Base-by-base conservation (phyloP, 129 eudicot genomes). In the Lactuca sativa region DNA sequence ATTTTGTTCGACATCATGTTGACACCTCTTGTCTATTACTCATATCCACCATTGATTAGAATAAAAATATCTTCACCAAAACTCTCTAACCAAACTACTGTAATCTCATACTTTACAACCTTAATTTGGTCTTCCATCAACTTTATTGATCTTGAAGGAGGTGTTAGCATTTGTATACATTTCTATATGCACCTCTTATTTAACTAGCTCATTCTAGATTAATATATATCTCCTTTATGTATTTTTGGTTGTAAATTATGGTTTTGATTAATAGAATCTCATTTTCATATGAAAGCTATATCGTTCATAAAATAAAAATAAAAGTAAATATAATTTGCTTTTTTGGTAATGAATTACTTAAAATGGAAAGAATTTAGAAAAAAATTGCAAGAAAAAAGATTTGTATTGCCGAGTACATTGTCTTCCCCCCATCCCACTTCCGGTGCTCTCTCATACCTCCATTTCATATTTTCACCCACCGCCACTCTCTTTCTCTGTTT, bases 341-440 rank as follows among this genome's bases (percentile, higher is more conserved):
- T 47, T 47, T 47, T 47, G 52, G 52, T 47, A 9, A 47, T 10
- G 3, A 11, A 47, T 47, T 47, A 47, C 52, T 47, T 47, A 33
- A 16, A 40, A 55, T 55, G n/a, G 30, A 18, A 59, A 59, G 30
- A 17, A 6, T 9, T 13, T 11, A 36, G 30, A 52, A 62, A 63
- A 62, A 62, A 36, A 21, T 52, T 16, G 0, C 25, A 17, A 57
- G 12, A 58, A 75, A 12, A 58, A 66, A 75, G 41, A 68, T 76
- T 69, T 76, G 75, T 76, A 69, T 76, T 44, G 7, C 43, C 17
- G 54, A 48, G 56, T 30, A 69, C 71, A 49, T 77, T 69, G 81
- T 77, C 81, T 69, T 77, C 70, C 80, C 75, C 81, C 80, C 74
- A 61, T 61, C 75, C 74, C 62, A 48, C 41, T 71, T 71, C 64